phyloP scores from a whole-genome alignment of 2,329 filamentous ascomycete species.

The Plectosphaerella cucumerina region DNA sequence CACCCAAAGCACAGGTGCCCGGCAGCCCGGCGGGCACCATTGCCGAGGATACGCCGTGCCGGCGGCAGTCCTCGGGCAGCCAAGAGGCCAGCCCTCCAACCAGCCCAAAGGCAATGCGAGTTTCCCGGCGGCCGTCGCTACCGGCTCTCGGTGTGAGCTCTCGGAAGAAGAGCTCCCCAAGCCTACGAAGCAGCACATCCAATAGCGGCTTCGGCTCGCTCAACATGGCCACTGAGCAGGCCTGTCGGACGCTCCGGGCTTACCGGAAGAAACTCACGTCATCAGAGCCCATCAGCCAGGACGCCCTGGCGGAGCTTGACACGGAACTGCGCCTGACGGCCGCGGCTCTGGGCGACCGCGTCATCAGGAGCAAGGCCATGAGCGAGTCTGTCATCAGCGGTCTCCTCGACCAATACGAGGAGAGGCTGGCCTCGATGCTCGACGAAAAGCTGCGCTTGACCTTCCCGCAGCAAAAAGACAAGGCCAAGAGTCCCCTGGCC shows the following conservation, averaged over 20 bases:
- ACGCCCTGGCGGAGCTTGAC: constrained; percentile 58
- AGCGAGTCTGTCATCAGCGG: constrained; percentile 55
- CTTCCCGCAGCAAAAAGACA: constrained; percentile 26
- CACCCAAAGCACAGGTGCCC: constrained; percentile 34
- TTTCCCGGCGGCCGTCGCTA: constrained; percentile 49
- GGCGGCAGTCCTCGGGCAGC: constrained; percentile 40
- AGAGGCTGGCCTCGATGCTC: constrained; percentile 65
- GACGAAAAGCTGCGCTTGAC: constrained; percentile 64
- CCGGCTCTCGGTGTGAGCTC: constrained; percentile 40
- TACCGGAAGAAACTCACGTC: constrained; percentile 61
- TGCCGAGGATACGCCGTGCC: constrained; percentile 42
- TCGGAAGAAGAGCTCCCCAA: constrained; percentile 47
- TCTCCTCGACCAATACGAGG: constrained; percentile 71
- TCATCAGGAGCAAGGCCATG: constrained; percentile 48
- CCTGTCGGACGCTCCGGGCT: constrained; percentile 56
- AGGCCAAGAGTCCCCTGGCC: constrained; percentile 2
- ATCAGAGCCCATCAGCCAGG: constrained; percentile 51
- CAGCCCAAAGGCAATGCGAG: constrained; percentile 41
- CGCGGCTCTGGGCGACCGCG: constrained; percentile 55
- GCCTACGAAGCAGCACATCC: constrained; percentile 26
- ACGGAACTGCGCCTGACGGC: constrained; percentile 61
- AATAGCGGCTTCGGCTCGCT: constrained; percentile 46
- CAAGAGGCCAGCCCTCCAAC: constrained; percentile 43
- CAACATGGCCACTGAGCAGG: constrained; percentile 61
- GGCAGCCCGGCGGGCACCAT: constrained; percentile 36